phyloP scores from a whole-genome alignment of 1,284 basidiomycete genomes.

The Trichosporon sp. region DNA sequence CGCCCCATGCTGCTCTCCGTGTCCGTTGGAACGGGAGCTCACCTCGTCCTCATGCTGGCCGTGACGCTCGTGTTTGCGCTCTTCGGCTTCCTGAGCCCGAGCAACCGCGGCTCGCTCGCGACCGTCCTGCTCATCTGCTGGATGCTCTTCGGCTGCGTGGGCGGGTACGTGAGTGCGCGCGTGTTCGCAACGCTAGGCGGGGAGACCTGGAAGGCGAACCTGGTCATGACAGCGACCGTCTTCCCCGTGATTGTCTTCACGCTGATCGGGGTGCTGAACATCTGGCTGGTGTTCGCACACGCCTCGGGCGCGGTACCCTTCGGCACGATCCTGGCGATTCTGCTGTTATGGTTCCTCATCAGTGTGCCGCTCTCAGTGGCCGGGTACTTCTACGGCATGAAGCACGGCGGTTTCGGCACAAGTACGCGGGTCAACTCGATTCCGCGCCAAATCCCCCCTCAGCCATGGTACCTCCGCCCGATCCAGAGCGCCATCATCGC shows the following conservation, averaged over 20 bases:
- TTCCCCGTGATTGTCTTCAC: constrained; percentile 79
- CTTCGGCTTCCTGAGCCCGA: constrained; percentile 94
- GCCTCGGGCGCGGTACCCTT: constrained; percentile 96
- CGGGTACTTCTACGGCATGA: constrained; percentile 66
- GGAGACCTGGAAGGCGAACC: constrained; percentile 69
- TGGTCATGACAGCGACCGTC: constrained; percentile 79
- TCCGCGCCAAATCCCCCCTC: constrained; percentile 81
- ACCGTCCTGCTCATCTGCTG: constrained; percentile 96
- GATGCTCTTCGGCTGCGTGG: constrained; percentile 87
- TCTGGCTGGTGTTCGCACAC: constrained; percentile 75
- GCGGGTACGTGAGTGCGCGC: constrained; percentile 83
- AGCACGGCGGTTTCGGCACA: constrained; percentile 68
- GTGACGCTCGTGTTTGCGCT: constrained; percentile 92
- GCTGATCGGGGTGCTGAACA: constrained; percentile 75
- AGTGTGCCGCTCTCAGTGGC: constrained; percentile 66
- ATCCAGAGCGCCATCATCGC: constrained; percentile 75
- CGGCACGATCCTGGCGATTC: constrained; percentile 82
- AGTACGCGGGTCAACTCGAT: constrained; percentile 89
- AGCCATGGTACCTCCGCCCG: constrained; percentile 72
- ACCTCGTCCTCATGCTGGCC: constrained; percentile 79
- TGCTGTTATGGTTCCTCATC: constrained; percentile 92
- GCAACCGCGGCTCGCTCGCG: constrained; percentile 87
- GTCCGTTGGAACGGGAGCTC: constrained; percentile 83
- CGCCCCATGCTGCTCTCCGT: constrained; percentile 75
- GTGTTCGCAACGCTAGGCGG: constrained; percentile 81